These are phyloP conservation scores for Aspergillus mulundensis DNA, from an alignment of 495 filamentous ascomycete species.

Conservation along the genomic window DNA sequence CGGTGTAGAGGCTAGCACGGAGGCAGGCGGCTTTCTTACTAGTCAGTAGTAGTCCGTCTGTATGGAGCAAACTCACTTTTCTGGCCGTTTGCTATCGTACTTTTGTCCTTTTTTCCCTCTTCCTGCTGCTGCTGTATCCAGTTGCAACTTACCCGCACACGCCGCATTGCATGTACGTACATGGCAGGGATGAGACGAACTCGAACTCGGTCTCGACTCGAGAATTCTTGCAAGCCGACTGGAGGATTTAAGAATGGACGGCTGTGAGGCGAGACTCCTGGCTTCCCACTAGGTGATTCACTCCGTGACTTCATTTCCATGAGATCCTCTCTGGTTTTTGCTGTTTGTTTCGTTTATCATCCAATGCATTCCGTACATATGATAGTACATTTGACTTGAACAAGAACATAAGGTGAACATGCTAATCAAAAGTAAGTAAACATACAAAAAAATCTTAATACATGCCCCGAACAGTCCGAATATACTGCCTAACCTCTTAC, in stretches of 20 bases:
- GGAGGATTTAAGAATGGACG: not conserved
- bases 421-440: slow-evolving; percentile 2
- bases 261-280: not conserved
- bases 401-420: slow-evolving; percentile 1
- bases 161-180: not conserved
- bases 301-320: too few species aligned
- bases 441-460: too few species aligned
- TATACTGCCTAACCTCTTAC: not conserved
- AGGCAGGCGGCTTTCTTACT: not conserved
- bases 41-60: not conserved
- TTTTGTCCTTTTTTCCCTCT: not conserved
- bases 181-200: not conserved
- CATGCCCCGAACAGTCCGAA: not conserved
- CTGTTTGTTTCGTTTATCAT: not conserved
- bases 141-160: not conserved
- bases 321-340: too few species aligned
- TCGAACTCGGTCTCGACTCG: not conserved
- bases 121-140: not conserved
- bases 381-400: not conserved
- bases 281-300: too few species aligned
- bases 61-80: not conserved
- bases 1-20: not conserved
- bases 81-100: not conserved
- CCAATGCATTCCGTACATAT: too few species aligned
- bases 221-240: not conserved